Evolutionary conservation across 2,329 filamentous ascomycete species (phyloP).

Genomic region (Hymenoscyphus infarciens): DNA sequence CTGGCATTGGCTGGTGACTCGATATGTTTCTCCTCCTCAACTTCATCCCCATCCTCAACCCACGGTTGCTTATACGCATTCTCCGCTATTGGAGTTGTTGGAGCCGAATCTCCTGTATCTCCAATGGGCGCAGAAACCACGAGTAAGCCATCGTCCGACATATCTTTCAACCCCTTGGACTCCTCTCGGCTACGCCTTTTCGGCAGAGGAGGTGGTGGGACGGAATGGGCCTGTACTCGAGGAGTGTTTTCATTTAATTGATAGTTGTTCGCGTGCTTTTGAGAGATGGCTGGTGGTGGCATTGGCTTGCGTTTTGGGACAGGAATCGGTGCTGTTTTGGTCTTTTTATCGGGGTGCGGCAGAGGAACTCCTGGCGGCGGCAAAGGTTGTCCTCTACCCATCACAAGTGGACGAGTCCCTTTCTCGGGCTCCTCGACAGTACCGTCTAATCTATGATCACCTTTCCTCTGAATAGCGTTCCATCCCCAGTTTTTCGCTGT

Average conservation of each 20-base stretch:
- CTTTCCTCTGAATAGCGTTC: constrained; percentile 51
- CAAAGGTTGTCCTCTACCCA: constrained; percentile 77
- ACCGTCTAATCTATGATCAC: constrained; percentile 34
- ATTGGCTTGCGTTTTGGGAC: constrained; percentile 65
- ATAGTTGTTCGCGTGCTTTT: constrained; percentile 25
- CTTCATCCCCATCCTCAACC: constrained; percentile 37
- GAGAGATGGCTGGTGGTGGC: constrained; percentile 35
- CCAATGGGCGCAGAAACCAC: constrained; percentile 63
- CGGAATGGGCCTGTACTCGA: constrained; percentile 29
- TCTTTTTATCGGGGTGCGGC: constrained; percentile 61
- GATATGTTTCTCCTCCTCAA: constrained; percentile 17
- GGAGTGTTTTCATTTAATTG: constrained; percentile 23
- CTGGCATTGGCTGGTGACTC: neutral
- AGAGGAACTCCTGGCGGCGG: constrained; percentile 78
- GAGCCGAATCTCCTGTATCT: constrained; percentile 60
- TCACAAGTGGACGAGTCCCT: constrained; percentile 55
- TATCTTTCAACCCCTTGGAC: constrained; percentile 37
- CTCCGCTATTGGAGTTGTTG: constrained; percentile 47
- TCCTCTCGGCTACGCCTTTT: constrained; percentile 31
- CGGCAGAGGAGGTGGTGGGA: constrained; percentile 48
- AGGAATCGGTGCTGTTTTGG: constrained; percentile 53
- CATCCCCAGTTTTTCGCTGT: constrained; percentile 58
- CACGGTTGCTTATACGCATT: constrained; percentile 36
- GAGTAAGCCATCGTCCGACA: constrained; percentile 51
- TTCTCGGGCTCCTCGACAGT: constrained; percentile 35